Conservation (phyloP, 2,329 filamentous ascomycete genomes). For the Calcarisporium arbuscula region DNA sequence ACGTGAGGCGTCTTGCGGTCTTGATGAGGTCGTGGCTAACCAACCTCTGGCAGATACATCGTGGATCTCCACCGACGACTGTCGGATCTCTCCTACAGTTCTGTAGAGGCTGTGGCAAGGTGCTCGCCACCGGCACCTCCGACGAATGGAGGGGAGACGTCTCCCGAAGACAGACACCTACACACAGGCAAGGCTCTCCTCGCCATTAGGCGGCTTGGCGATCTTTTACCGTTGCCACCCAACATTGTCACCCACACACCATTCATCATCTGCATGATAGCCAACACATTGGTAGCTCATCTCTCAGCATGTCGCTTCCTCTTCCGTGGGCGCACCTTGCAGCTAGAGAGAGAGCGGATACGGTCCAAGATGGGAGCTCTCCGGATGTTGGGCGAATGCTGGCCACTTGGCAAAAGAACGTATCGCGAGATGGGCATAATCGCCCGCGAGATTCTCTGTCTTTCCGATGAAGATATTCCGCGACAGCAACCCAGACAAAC, state of each 20-base stretch:
- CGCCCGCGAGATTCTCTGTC: too few species aligned
- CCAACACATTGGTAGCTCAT: constrained; percentile 11
- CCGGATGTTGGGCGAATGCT: too few species aligned
- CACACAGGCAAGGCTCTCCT: constrained; percentile 11
- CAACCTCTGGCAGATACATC: background rate
- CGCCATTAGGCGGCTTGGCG: constrained; percentile 8
- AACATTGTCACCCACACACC: constrained; percentile 10
- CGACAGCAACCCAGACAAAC: too few species aligned
- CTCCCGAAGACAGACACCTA: constrained; percentile 10
- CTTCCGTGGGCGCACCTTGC: too few species aligned
- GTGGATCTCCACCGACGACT: constrained; percentile 12
- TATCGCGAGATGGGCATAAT: too few species aligned
- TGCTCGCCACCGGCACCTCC: constrained; percentile 14
- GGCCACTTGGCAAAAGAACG: too few species aligned
- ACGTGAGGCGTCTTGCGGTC: constrained; percentile 35
- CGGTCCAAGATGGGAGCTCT: too few species aligned
- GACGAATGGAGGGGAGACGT: constrained; percentile 7
- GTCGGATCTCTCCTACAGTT: constrained; percentile 11
- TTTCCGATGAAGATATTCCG: too few species aligned
- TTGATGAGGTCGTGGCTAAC: too few species aligned
- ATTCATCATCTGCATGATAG: constrained; percentile 15
- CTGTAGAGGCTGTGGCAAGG: constrained; percentile 12
- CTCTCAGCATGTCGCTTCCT: constrained; percentile 11
- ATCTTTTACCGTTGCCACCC: constrained; percentile 11
- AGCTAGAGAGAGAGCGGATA: too few species aligned